Evolutionary conservation across 1,284 basidiomycete genomes (phyloP).

Genomic region (Rhodotorula sp.): DNA sequence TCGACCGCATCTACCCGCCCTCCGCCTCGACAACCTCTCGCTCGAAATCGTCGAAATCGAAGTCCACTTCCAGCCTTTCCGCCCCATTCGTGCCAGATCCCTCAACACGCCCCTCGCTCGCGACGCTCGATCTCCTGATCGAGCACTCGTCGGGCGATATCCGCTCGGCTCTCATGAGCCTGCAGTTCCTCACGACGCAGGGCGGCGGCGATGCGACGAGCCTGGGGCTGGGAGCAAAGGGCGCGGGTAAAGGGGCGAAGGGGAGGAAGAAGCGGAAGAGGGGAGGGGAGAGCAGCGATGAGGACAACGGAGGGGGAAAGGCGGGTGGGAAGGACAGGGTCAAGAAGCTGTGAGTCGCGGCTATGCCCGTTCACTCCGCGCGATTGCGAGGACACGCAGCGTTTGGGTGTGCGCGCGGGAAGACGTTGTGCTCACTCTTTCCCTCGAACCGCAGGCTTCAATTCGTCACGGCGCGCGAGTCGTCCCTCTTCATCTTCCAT

Average conservation of each 20-base stretch:
- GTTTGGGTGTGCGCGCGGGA: slow-evolving; percentile 23
- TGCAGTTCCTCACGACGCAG: slow-evolving; percentile 66
- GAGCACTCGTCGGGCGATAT: slow-evolving; percentile 85
- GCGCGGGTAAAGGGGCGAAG: slow-evolving; percentile 46
- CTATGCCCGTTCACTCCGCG: too few relatives aligned
- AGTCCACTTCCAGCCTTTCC: too few relatives aligned
- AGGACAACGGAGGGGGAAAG: background rate
- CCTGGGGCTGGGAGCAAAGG: slow-evolving; percentile 3
- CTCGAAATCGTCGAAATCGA: slow-evolving; percentile 36
- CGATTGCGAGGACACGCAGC: background rate
- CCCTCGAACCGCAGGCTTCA: slow-evolving; percentile 58
- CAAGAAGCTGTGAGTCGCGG: slow-evolving; percentile 49
- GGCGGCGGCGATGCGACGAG: background rate
- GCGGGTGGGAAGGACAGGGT: slow-evolving; percentile 46
- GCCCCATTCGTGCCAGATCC: background rate
- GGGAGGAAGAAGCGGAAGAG: slow-evolving; percentile 6
- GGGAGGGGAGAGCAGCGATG: slow-evolving; percentile 28
- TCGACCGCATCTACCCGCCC: slow-evolving; percentile 54
- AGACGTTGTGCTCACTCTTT: background rate
- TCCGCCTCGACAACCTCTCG: slow-evolving; percentile 10
- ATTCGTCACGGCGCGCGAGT: slow-evolving; percentile 72
- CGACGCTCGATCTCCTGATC: slow-evolving; percentile 69
- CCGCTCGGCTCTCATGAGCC: slow-evolving; percentile 83
- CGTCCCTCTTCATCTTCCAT: slow-evolving; percentile 86
- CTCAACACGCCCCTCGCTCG: slow-evolving; percentile 1